phyloP scores from a whole-genome alignment of 2,329 filamentous ascomycete species.

The Cladophialophora chaetospira region DNA sequence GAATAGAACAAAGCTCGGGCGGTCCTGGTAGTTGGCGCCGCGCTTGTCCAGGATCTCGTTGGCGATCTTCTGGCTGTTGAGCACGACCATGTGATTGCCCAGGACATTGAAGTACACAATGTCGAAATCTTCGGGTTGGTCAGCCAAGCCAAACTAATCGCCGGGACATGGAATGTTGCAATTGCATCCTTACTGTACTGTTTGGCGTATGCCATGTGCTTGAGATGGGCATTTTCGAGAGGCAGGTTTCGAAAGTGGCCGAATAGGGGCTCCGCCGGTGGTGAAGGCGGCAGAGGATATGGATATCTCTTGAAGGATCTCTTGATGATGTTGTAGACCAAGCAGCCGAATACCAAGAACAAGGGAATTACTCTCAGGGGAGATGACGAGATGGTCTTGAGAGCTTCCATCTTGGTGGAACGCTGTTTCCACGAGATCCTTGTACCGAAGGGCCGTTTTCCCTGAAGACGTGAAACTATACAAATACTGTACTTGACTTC shows the following conservation, averaged over 20 bases:
- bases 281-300: constrained; percentile 8
- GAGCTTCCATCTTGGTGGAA: no score
- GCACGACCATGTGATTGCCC: constrained; percentile 41
- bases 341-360: neutral
- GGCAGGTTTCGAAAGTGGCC: constrained; percentile 11
- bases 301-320: neutral
- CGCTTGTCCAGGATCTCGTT: constrained; percentile 54
- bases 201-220: constrained; percentile 8
- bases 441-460: no score
- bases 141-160: no score
- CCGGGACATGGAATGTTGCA: neutral
- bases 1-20: constrained; percentile 34
- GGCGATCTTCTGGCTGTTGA: constrained; percentile 45
- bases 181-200: constrained; percentile 9
- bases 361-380: neutral
- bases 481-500: no score
- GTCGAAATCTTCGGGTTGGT: constrained; percentile 14
- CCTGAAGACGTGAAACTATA: no score
- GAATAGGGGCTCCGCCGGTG: constrained; percentile 9
- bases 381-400: no score
- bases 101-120: constrained; percentile 32
- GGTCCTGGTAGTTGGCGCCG: constrained; percentile 41
- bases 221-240: constrained; percentile 8
- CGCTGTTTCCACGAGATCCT: no score
- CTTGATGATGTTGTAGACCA: neutral